Base-by-base conservation (phyloP, 345 rosid species). In the Corchorus capsularis region DNA sequence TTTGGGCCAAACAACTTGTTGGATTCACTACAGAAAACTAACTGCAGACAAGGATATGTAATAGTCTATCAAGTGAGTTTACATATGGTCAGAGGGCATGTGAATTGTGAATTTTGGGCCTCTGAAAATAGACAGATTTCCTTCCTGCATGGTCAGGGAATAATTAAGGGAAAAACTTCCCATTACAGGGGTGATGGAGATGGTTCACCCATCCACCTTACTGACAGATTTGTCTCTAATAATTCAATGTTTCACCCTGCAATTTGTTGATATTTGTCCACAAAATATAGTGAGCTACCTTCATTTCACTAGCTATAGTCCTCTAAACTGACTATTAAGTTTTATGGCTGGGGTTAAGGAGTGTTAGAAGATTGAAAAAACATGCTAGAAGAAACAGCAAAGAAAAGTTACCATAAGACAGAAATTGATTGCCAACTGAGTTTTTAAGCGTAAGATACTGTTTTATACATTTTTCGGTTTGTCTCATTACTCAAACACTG, bases 401-500 rank as follows among this genome's bases (percentile, higher is more conserved):
- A 55, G 10, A 35, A 22, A 35, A 22, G 34, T 56, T 56, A 56
- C 10, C 34, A 56, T 14, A 20, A 20, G 63, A 57, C 63, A 8
- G 6, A 57, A 5, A 4, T 1, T 22, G 35, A 22, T 9, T 20
- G 37, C 4, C 63, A 22, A 60, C 12, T 15, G 27, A 32, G 2
- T 27, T 12, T 22, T 32, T 60, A 53, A 53, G 8, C 4, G 8
- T 8, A 49, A 32, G 43, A 49, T 3, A 0, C 3, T 69, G 57
- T 32, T 69, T 32, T 5, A 20, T 45, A 67, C 27, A 11, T 35
- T 16, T 17, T 15, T 63, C 7, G 16, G 46, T 46, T 62, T 57
- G 62, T 20, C 63, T 15, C 13, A 61, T 72, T 70, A 80, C 75
- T 84, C 83, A 14, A 83, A 85, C 56, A 90, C 82, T 1, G 90